Percentiles rank a stretch among this genome's conserved stretches.
Conservation (phyloP, 805 yeast genomes). For the Saccharomycopsis microspora region DNA sequence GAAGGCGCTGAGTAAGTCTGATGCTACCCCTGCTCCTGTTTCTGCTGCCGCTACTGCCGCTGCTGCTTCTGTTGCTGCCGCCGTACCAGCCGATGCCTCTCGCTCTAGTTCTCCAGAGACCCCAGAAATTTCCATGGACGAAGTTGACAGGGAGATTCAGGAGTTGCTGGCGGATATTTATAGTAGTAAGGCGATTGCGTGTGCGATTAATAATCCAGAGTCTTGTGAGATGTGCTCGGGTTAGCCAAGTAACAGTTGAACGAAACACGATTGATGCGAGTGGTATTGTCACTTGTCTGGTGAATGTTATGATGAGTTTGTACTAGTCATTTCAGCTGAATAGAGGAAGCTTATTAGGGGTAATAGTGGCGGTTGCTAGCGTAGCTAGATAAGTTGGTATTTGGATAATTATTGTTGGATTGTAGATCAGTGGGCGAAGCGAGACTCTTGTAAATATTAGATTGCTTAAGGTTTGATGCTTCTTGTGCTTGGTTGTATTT, state of each 20-base stretch:
- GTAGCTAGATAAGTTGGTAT: too few species aligned
- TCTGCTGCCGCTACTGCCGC: background rate
- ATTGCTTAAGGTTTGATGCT: too few species aligned
- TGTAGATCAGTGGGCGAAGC: too few species aligned
- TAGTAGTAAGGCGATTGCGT: slow-evolving; percentile 89
- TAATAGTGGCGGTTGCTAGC: too few species aligned
- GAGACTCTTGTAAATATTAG: too few species aligned
- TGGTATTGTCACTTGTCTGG: background rate
- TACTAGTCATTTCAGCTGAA: background rate
- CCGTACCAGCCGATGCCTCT: slow-evolving; percentile 8
- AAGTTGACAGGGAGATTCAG: slow-evolving; percentile 26
- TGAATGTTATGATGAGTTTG: background rate
- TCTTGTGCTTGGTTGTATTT: too few species aligned
- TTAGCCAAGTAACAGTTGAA: slow-evolving; percentile 23
- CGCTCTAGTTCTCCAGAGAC: slow-evolving; percentile 11
- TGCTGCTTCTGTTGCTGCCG: slow-evolving; percentile 3
- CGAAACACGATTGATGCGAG: slow-evolving; percentile 6
- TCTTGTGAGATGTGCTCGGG: slow-evolving; percentile 99
- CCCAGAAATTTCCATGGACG: slow-evolving; percentile 17
- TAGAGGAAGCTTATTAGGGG: too few species aligned
- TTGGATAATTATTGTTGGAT: too few species aligned
- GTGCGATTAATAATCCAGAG: slow-evolving; percentile 95
- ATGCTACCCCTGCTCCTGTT: background rate
- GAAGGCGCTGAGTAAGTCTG: background rate
- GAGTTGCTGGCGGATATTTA: slow-evolving; percentile 66